A percentile compares a stretch with the other conserved stretches of the same genome.
phyloP scores from a whole-genome alignment of 352 stramenopile species.

The Globisporangium paroecandrum region DNA sequence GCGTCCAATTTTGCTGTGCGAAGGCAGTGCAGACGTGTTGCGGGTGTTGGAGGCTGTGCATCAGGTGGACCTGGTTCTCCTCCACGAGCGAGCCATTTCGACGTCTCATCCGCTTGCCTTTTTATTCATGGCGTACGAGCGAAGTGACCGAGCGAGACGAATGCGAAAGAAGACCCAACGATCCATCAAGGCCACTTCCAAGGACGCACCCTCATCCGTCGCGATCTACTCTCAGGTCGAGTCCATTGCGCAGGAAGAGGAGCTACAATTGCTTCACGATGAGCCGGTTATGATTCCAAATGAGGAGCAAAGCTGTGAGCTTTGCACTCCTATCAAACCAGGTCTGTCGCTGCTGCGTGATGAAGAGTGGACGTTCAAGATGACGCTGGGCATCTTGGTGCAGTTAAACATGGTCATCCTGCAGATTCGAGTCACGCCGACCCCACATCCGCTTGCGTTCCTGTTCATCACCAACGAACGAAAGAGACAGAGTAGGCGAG shows the following conservation, averaged over 20 bases:
- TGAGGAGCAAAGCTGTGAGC: not conserved
- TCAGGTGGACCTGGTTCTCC: not conserved
- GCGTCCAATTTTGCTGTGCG: not conserved
- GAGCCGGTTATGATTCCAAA: not conserved
- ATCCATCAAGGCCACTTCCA: not conserved
- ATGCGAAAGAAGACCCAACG: not conserved
- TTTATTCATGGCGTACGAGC: constrained; percentile 6
- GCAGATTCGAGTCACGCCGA: not conserved
- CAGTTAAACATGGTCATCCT: not conserved
- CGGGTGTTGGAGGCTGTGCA: too few species aligned
- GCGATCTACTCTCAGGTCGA: not conserved
- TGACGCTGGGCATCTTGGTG: not conserved
- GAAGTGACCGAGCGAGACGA: not conserved
- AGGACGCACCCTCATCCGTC: not conserved
- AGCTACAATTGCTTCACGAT: not conserved
- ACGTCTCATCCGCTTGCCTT: constrained; percentile 6
- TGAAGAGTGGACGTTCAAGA: not conserved
- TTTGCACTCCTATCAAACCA: too few species aligned
- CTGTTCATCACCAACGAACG: not conserved
- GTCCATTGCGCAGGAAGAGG: not conserved
- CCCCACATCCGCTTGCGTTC: constrained; percentile 2
- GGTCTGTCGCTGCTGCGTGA: not conserved
- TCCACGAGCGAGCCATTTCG: not conserved
- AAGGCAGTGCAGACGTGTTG: not conserved
- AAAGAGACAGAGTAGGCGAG: not conserved